Base-by-base conservation (phyloP, 2,329 filamentous ascomycete species). In the Trematosphaeria pertusa region DNA sequence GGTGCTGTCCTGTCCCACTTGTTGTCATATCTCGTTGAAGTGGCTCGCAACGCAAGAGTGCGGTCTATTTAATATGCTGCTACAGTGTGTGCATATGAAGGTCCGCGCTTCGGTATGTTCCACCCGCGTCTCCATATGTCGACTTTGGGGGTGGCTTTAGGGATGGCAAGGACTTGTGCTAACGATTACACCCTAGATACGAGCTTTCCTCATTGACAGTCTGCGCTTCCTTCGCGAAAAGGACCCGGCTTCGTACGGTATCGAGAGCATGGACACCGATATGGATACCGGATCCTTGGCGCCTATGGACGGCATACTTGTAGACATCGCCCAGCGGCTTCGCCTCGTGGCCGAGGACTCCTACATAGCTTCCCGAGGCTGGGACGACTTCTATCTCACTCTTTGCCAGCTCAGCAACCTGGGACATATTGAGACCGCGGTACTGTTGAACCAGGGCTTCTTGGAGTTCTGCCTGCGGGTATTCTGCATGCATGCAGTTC, bases 31-130 rank as follows among this genome's bases (percentile, higher is more conserved):
- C 8, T 78, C 85, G 35, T 78, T 88, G 42, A 74, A 82, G 34
- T 91, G 88, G 75, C 82, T 88, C 46, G 69, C 70, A 20, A 65
- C 71, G 3, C 79, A 83, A 20, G 78, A 78, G 0, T 78, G 81
- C 18, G 77, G 82, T 3, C 73, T 91, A n/a, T 79, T 84, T 30
- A 83, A 85, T 52, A 66, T 93, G 26, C 67, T 92, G 2, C 22
- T 74, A 34, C 62, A 63, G 35, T 66, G 61, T 37, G 43, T 54
- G 5, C 59, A 69, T 32, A 32, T 52, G 24, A 66, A 59, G 36
- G 50, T 73, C 24, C 67, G 70, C 31, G 51, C 59, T 21, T 60
- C 60, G n/a, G n/a, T n/a, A n/a, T n/a, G n/a, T n/a, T n/a, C n/a
- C n/a, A n/a, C n/a, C n/a, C n/a, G n/a, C n/a, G n/a, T n/a, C n/a